A percentile compares a stretch with the other conserved stretches of the same genome.
Evolutionary conservation across 2,329 filamentous ascomycete genomes (phyloP).

Genomic region (Fusarium neocosmosporiellum): DNA sequence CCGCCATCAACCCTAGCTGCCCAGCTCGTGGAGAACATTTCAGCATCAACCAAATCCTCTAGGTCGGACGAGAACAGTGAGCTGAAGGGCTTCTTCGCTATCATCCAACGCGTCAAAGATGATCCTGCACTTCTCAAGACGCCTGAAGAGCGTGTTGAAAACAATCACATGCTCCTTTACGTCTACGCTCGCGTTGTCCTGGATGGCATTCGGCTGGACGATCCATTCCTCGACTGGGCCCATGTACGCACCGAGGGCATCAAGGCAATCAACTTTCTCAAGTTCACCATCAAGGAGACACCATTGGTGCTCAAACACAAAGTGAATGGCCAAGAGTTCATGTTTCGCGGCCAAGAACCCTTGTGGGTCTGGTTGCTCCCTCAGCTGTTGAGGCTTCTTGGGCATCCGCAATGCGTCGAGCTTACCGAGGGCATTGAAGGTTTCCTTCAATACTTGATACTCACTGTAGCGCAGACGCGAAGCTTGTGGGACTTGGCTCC

Average conservation of each 20-base stretch:
- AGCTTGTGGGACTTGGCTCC: conserved; percentile 61
- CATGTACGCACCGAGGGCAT: conserved; percentile 69
- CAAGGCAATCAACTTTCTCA: conserved; percentile 82
- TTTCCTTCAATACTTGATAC: conserved; percentile 63
- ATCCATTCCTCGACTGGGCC: conserved; percentile 71
- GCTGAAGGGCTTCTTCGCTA: conserved; percentile 75
- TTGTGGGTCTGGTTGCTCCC: conserved; percentile 75
- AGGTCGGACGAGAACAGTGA: conserved; percentile 76
- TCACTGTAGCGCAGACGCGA: conserved; percentile 56
- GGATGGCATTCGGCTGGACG: conserved; percentile 73
- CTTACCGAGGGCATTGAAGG: conserved; percentile 63
- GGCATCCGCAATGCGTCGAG: conserved; percentile 59
- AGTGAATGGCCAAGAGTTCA: conserved; percentile 53
- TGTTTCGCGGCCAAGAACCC: conserved; percentile 68
- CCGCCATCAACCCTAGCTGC: conserved; percentile 88
- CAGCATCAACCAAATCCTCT: conserved; percentile 70
- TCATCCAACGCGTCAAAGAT: conserved; percentile 67
- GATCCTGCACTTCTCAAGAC: conserved; percentile 66
- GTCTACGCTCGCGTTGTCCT: conserved; percentile 85
- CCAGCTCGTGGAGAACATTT: conserved; percentile 85
- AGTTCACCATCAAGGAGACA: conserved; percentile 78
- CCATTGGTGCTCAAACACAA: conserved; percentile 72
- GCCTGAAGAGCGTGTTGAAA: conserved; percentile 73
- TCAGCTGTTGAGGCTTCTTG: conserved; percentile 67
- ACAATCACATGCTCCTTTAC: conserved; percentile 88